Evolutionary conservation across 352 stramenopile species (phyloP).

Genomic region (Phytopythium cucurbitacearum): DNA sequence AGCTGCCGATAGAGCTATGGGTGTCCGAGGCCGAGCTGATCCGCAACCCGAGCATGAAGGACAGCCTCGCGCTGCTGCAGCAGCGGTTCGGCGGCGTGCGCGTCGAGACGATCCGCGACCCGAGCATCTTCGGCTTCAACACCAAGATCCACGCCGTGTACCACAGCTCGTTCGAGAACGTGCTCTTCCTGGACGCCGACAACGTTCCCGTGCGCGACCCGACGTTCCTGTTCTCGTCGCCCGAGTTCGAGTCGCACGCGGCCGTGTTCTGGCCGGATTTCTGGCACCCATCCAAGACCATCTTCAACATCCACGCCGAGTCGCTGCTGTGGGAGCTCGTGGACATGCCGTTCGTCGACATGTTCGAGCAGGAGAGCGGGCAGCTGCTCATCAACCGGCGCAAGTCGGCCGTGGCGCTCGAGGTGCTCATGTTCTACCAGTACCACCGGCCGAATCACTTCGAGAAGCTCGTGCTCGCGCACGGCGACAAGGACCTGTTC

Average conservation of each 20-base stretch:
- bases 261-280: constrained; percentile 80
- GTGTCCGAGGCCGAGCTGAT: constrained; percentile 41
- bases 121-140: constrained; percentile 37
- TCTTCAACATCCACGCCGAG: constrained; percentile 61
- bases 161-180: constrained; percentile 57
- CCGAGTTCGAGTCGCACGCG: constrained; percentile 34
- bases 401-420: constrained; percentile 28
- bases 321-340: constrained; percentile 67
- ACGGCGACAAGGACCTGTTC: constrained; percentile 81
- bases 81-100: constrained; percentile 26
- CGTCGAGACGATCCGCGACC: constrained; percentile 48
- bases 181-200: constrained; percentile 74
- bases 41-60: constrained; percentile 25
- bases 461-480: constrained; percentile 49
- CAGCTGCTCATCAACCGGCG: constrained; percentile 65
- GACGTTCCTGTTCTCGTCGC: constrained; percentile 54
- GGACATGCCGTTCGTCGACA: constrained; percentile 55
- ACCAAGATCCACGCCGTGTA: constrained; percentile 72
- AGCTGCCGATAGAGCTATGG: constrained; percentile 72
- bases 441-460: constrained; percentile 60
- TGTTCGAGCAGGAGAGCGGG: constrained; percentile 79
- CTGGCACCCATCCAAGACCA: constrained; percentile 65
- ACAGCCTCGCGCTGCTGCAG: constrained; percentile 21
- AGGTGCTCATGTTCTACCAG: constrained; percentile 60
- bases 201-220: constrained; percentile 62